Percentiles rank a stretch among this genome's conserved stretches.
Conservation (phyloP, 257 asterid species). For the Forsythia viridissima region DNA sequence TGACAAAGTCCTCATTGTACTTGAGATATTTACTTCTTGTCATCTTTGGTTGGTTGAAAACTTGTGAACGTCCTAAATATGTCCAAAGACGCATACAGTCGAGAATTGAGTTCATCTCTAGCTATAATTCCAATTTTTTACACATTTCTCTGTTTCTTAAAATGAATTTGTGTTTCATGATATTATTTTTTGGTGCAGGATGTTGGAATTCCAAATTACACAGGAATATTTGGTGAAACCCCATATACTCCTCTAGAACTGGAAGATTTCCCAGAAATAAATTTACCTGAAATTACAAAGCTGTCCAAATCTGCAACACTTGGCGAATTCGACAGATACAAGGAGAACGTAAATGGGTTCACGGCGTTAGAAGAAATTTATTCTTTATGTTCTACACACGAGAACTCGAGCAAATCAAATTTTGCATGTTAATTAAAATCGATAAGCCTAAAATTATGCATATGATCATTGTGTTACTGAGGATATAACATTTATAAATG, state of each 20-base stretch:
- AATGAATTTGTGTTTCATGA: background rate
- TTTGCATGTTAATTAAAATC: slow-evolving; percentile 31
- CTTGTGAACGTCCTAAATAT: too few relatives aligned
- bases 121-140: background rate
- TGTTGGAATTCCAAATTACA: slow-evolving; percentile 18
- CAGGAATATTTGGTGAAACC: slow-evolving; percentile 25
- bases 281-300: slow-evolving; percentile 21
- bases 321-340: slow-evolving; percentile 35
- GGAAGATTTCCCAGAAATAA: slow-evolving; percentile 51
- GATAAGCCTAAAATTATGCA: background rate
- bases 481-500: background rate
- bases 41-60: too few relatives aligned
- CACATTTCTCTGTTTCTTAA: background rate
- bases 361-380: slow-evolving; percentile 47
- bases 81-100: too few relatives aligned
- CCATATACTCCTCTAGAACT: slow-evolving; percentile 37
- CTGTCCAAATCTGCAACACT: background rate
- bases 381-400: slow-evolving; percentile 38
- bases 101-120: too few relatives aligned
- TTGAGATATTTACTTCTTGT: too few relatives aligned
- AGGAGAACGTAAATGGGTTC: slow-evolving; percentile 29
- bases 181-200: slow-evolving; percentile 34
- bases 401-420: slow-evolving; percentile 27
- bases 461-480: background rate
- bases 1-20: background rate